Percentiles rank a stretch among this genome's conserved stretches.
Evolutionary conservation across 2,329 filamentous ascomycete species (phyloP).

Genomic region (Aspergillus viridinutans): DNA sequence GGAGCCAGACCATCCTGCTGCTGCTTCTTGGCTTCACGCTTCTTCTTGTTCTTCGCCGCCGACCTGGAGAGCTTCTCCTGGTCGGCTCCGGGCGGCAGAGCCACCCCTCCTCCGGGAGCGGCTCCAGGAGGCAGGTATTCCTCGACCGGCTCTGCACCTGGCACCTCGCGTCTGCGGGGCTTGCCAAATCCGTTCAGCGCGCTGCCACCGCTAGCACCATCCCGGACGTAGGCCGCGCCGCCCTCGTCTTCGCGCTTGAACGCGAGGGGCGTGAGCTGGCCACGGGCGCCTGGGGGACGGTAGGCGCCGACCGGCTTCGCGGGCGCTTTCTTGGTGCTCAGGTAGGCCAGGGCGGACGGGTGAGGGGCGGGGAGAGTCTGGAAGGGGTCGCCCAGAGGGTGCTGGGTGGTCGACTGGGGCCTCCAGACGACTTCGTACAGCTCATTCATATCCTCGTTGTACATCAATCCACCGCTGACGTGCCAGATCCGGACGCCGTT

Average conservation of each 20-base stretch:
- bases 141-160: conserved; percentile 74
- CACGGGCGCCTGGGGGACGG: conserved; percentile 87
- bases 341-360: conserved; percentile 72
- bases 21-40: conserved; percentile 89
- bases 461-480: conserved; percentile 82
- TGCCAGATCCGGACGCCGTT: conserved; percentile 97
- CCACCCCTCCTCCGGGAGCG: conserved; percentile 61
- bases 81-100: conserved; percentile 60
- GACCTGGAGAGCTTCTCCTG: conserved; percentile 74
- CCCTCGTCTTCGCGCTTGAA: conserved; percentile 98
- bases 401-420: conserved; percentile 61
- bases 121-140: conserved; percentile 64
- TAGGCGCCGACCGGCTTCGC: conserved; percentile 98
- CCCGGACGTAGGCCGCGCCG: conserved; percentile 79
- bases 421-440: conserved; percentile 89
- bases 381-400: conserved; percentile 67
- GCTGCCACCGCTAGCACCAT: conserved; percentile 61
- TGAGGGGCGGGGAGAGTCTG: conserved; percentile 72
- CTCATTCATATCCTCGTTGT: conserved; percentile 91
- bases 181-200: conserved; percentile 74
- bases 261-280: conserved; percentile 79
- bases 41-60: conserved; percentile 97
- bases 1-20: conserved; percentile 62
- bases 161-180: conserved; percentile 70
- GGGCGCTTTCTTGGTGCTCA: conserved; percentile 85